phyloP scores from a whole-genome alignment of 495 filamentous ascomycete genomes.

The Penicillium coprophilum region DNA sequence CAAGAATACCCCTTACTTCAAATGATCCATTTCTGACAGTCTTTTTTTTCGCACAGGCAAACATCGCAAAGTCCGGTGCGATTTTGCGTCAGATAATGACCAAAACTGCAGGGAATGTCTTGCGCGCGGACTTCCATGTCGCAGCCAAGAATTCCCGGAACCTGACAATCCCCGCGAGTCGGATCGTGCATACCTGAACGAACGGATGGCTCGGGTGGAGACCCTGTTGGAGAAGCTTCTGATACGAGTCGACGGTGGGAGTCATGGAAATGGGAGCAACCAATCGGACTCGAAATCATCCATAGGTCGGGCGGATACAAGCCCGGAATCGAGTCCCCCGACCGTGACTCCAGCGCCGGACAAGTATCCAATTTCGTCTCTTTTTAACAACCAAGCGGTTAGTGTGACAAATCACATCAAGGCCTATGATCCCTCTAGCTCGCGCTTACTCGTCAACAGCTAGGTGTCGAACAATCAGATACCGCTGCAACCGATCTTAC shows the following conservation, averaged over 20 bases:
- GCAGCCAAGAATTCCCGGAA: slow-evolving; percentile 52
- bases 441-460: slow-evolving; percentile 1
- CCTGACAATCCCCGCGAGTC: slow-evolving; percentile 32
- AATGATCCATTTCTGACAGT: neutral
- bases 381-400: slow-evolving; percentile 19
- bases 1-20: slow-evolving; percentile 15
- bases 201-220: slow-evolving; percentile 48
- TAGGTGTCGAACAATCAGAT: slow-evolving; percentile 11
- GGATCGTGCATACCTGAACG: slow-evolving; percentile 32
- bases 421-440: neutral
- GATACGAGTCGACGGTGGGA: slow-evolving; percentile 2
- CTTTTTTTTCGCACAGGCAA: slow-evolving; percentile 12
- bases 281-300: neutral
- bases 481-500: neutral
- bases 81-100: slow-evolving; percentile 16
- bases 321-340: neutral
- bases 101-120: slow-evolving; percentile 48
- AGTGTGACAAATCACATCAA: neutral
- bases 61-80: slow-evolving; percentile 23
- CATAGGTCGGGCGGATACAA: neutral
- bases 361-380: slow-evolving; percentile 14
- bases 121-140: slow-evolving; percentile 44
- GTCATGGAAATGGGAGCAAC: neutral
- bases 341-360: slow-evolving; percentile 13
- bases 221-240: slow-evolving; percentile 38